These are phyloP conservation scores for Strigomonas galati DNA, from an alignment of 208 protist genomes.

Conservation along the genomic window DNA sequence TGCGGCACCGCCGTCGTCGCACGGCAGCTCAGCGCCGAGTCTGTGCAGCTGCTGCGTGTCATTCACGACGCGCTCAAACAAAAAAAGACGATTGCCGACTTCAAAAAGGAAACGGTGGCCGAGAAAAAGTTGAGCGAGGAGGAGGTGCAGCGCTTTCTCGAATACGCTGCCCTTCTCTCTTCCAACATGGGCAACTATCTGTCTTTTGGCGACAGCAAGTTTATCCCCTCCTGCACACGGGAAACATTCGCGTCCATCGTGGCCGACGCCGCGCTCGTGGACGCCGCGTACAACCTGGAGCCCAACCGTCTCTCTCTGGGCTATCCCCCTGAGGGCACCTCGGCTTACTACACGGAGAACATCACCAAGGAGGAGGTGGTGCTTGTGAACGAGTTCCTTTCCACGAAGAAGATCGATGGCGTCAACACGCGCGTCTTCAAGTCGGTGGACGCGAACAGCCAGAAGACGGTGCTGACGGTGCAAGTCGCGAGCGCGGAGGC, in stretches of 20 bases:
- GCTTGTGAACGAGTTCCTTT: constrained; percentile 73
- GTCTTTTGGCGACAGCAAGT: constrained; percentile 93
- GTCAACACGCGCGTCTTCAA: constrained; percentile 88
- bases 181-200: constrained; percentile 94
- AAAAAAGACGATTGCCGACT: constrained; percentile 17
- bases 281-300: constrained; percentile 64
- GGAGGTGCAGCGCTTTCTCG: constrained; percentile 51
- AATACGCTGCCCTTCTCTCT: constrained; percentile 83
- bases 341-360: constrained; percentile 79
- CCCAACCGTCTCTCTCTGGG: constrained; percentile 49
- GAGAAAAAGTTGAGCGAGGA: constrained; percentile 31
- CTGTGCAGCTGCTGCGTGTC: constrained; percentile 47
- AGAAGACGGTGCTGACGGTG: constrained; percentile 31
- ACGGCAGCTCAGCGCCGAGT: constrained; percentile 56
- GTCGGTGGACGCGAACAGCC: constrained; percentile 22
- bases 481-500: constrained; percentile 44
- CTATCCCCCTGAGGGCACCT: constrained; percentile 67
- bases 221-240: constrained; percentile 61
- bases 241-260: constrained; percentile 60
- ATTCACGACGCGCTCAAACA: constrained; percentile 40
- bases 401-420: constrained; percentile 43
- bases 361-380: constrained; percentile 73
- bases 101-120: constrained; percentile 18
- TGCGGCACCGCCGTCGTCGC: constrained; percentile 44
- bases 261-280: constrained; percentile 21